Evolutionary conservation across 1,284 basidiomycete genomes (phyloP).

Genomic region (Porogramme epimiltina): DNA sequence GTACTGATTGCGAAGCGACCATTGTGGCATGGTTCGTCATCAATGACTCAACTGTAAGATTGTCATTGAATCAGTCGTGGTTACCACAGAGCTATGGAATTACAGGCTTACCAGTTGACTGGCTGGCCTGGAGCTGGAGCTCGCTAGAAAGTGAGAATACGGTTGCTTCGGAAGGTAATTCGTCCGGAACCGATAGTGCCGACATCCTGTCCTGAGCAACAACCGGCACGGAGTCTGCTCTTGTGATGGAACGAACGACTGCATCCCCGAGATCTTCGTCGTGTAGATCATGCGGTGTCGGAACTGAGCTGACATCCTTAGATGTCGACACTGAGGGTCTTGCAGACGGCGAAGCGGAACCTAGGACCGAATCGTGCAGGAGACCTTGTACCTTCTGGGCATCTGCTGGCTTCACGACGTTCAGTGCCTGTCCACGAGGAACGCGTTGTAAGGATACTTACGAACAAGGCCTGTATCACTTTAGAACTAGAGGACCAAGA

Average conservation of each 20-base stretch:
- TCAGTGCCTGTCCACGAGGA: not conserved
- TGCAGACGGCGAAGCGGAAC: not conserved
- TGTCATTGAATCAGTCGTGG: not conserved
- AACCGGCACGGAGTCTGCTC: not conserved
- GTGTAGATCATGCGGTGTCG: conserved; percentile 3
- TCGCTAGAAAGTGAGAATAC: conserved; percentile 13
- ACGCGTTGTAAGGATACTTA: conserved; percentile 12
- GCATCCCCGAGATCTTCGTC: conserved; percentile 20
- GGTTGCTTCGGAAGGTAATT: not conserved
- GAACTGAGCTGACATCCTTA: not conserved
- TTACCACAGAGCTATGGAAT: not conserved
- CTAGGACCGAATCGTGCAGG: not conserved
- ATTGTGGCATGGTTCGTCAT: not conserved
- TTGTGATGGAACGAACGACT: conserved; percentile 7
- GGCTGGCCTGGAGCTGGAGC: conserved; percentile 8
- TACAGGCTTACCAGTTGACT: not conserved
- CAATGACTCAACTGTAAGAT: not conserved
- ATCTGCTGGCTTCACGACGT: conserved; percentile 6
- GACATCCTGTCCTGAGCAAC: too few species aligned
- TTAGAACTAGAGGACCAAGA: conserved; percentile 30
- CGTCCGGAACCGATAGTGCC: not conserved
- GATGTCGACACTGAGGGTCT: not conserved
- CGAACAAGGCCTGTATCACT: conserved; percentile 31
- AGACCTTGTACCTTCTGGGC: conserved; percentile 5
- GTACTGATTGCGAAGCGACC: not conserved